Evolutionary conservation across 331 rosid species (phyloP), one percentile per base, ranked within the genome.

Genomic region (Malus hybrid): DNA sequence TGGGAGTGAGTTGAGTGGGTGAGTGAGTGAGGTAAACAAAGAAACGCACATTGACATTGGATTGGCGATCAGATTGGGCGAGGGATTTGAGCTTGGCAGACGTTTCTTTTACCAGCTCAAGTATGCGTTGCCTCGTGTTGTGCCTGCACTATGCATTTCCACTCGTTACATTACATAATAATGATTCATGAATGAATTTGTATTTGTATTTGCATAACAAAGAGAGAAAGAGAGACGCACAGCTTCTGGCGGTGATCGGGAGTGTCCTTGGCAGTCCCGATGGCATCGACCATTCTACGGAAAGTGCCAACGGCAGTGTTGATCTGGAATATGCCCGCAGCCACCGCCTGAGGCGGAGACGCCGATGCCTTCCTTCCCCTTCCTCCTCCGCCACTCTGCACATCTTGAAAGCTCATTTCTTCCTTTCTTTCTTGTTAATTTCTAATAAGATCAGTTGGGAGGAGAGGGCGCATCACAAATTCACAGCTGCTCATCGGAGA

Each of bases 281-380:
- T 67, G 55, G 85, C 84, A 69, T 91, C 93, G 36, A 89, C 95
- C 65, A 89, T 86, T 20, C 97, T 91, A 6, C 87, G 93, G 81
- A 89, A 91, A 79, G 85, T 81, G 65, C 84, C 77, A 27, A 87
- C 93, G 85, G 95, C 88, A 10, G 95, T 89, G 79, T 91, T 91
- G 83, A 91, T 87, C 91, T 91, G 95, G 83, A 87, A 91, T 78
- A 91, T 87, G 50, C 88, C 92, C 31, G 95, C 87, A 6, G 95
- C 91, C 36, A 91, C 80, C 48, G 87, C 93, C 80, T 89, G 97
- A 13, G 94, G 78, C 31, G 84, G 92, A 73, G 70, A 62, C 54
- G 77, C 70, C 13, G 77, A 11, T 28, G 77, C 32, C 62, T 73
- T 73, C 76, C 63, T 77, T 63, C 71, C 65, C 81, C 36, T 46